Evolutionary conservation across 768 basidiomycete species (phyloP).

Genomic region (Suillus subalutaceus): DNA sequence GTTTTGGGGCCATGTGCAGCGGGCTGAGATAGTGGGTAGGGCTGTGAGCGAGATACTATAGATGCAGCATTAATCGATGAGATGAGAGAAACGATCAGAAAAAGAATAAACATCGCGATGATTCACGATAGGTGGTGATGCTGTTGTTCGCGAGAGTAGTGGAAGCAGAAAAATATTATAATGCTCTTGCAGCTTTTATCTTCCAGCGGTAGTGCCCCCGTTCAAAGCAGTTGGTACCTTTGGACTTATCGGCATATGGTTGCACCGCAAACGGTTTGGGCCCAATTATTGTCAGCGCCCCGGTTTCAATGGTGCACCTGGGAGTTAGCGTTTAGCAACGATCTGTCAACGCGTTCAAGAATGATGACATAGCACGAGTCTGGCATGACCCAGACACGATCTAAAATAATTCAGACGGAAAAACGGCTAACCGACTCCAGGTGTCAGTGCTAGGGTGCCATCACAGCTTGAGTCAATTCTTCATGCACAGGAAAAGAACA

Average conservation of each 20-base stretch:
- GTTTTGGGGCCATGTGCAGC: constrained; percentile 21
- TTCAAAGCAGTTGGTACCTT: background rate
- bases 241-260: too few relatives aligned
- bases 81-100: constrained; percentile 13
- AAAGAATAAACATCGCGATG: constrained; percentile 13
- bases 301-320: background rate
- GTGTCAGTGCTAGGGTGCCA: background rate
- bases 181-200: background rate
- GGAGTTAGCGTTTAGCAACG: background rate
- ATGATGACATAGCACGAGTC: background rate
- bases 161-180: background rate
- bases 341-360: background rate
- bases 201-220: background rate
- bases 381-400: background rate
- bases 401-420: background rate
- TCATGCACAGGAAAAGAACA: background rate
- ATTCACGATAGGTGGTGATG: background rate
- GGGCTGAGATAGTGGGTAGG: constrained; percentile 11
- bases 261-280: background rate
- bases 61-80: constrained; percentile 17
- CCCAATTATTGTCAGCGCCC: too few relatives aligned
- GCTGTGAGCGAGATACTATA: constrained; percentile 21
- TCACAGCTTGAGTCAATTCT: background rate
- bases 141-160: background rate
- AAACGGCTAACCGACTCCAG: background rate